A percentile compares a stretch with the other conserved stretches of the same genome.
Conservation (phyloP, 305 asterid genomes). For the Solanum hybrid region DNA sequence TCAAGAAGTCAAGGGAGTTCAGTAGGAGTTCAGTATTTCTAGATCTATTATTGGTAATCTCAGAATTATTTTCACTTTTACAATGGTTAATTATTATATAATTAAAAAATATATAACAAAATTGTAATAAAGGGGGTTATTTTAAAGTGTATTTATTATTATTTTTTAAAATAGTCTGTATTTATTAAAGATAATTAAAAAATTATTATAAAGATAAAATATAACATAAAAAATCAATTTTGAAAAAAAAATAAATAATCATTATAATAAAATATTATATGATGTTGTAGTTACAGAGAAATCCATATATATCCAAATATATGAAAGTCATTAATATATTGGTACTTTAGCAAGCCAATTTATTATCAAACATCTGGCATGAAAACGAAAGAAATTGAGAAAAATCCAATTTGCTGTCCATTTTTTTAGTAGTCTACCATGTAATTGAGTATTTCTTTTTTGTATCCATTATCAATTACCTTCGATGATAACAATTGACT, state of each 20-base stretch:
- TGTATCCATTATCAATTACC: neutral
- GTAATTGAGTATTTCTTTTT: constrained; percentile 1
- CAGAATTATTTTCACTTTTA: too few relatives aligned
- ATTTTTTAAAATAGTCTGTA: too few relatives aligned
- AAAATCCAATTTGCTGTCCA: neutral
- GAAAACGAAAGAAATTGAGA: neutral
- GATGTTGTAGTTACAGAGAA: neutral
- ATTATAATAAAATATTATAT: neutral
- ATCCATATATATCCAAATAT: neutral
- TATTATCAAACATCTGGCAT: neutral
- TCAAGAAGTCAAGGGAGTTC: too few relatives aligned
- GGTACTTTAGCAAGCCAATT: neutral
- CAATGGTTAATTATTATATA: too few relatives aligned
- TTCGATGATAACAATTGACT: neutral
- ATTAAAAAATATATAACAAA: too few relatives aligned
- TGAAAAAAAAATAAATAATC: neutral
- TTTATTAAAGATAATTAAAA: neutral
- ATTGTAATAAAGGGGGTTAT: too few relatives aligned
- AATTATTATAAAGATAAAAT: neutral
- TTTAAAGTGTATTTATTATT: too few relatives aligned
- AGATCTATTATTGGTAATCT: too few relatives aligned
- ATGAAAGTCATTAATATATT: neutral
- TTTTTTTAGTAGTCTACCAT: neutral
- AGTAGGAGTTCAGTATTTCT: too few relatives aligned
- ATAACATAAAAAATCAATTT: neutral